Evolutionary conservation across 2,329 filamentous ascomycete genomes (phyloP), one percentile per base, ranked within the genome.

Genomic region (Pyrenochaeta sp.): DNA sequence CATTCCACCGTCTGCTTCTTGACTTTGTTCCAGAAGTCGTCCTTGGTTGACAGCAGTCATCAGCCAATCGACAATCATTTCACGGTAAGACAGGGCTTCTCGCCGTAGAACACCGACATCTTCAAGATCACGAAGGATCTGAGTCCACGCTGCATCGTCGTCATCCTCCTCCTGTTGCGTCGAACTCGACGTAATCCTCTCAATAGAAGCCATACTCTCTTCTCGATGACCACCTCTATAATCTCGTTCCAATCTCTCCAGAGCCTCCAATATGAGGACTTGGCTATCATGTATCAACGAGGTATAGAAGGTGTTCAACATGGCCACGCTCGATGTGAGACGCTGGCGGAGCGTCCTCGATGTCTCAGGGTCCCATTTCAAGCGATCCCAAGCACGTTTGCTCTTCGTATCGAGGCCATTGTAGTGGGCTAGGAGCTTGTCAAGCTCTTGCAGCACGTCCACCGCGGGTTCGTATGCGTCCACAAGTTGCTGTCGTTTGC

Each of bases 61-160:
- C 22, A 69, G 59, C 65, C 63, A 67, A 35, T 61, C 60, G 18
- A 62, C 44, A 27, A 69, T 66, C 34, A 67, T 49, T 13, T 62
- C 48, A 6, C 58, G 58, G 29, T 68, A 61, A 10, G 49, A 44
- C 4, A 60, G 20, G 4, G 55, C 61, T 29, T 60, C 50, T 30
- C 58, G 49, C 13, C 52, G 35, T 14, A 55, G 53, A 3, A 69
- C 50, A 5, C 64, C 64, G 15, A 66, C 59, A 29, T 68, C 65
- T 32, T 65, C 60, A 2, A 69, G 48, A 27, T 69, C 66, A 8
- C 58, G 51, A 9, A 68, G 56, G 10, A 69, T 62, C 37, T 67
- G 60, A 6, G 38, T 42, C 66, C 65, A 69, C 8, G 63, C 58
- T 19, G 56, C 54, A 31, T 65, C 64, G 6, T 64, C 58, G 4